Percentiles rank a stretch among this genome's conserved stretches.
Conservation (phyloP, 2,329 filamentous ascomycete species). For the Pyrenochaeta sp. region DNA sequence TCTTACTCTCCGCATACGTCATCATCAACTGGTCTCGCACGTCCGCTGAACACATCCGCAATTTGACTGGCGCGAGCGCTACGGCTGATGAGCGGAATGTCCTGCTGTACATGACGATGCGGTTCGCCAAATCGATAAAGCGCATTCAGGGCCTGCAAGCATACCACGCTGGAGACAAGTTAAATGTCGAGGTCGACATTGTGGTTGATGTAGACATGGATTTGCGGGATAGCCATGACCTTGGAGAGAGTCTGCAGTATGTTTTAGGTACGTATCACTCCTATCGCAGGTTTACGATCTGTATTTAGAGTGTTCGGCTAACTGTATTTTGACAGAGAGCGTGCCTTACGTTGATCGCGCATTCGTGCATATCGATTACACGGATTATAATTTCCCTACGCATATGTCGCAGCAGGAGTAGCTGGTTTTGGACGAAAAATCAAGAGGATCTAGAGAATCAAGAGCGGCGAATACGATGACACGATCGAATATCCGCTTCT, state of each 20-base stretch:
- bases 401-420: slow-evolving; percentile 60
- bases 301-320: slow-evolving; percentile 6
- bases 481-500: no score
- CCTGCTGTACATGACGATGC: slow-evolving; percentile 89
- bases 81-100: slow-evolving; percentile 84
- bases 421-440: not conserved
- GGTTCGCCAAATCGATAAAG: slow-evolving; percentile 86
- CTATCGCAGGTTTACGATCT: not conserved
- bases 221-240: slow-evolving; percentile 81
- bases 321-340: slow-evolving; percentile 59
- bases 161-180: slow-evolving; percentile 85
- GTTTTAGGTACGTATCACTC: slow-evolving; percentile 66
- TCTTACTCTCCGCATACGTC: slow-evolving; percentile 79
- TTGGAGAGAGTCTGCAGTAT: slow-evolving; percentile 81
- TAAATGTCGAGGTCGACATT: slow-evolving; percentile 85
- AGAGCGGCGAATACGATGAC: no score
- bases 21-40: slow-evolving; percentile 82
- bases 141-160: slow-evolving; percentile 86
- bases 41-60: slow-evolving; percentile 78
- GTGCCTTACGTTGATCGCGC: slow-evolving; percentile 75
- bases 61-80: slow-evolving; percentile 80
- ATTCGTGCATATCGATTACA: slow-evolving; percentile 63
- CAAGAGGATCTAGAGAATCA: no score
- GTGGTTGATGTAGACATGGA: slow-evolving; percentile 79
- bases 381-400: slow-evolving; percentile 59